A percentile compares a stretch with the other conserved stretches of the same genome.
phyloP scores from a whole-genome alignment of 345 rosid species.

The Gossypium sturtianum region DNA sequence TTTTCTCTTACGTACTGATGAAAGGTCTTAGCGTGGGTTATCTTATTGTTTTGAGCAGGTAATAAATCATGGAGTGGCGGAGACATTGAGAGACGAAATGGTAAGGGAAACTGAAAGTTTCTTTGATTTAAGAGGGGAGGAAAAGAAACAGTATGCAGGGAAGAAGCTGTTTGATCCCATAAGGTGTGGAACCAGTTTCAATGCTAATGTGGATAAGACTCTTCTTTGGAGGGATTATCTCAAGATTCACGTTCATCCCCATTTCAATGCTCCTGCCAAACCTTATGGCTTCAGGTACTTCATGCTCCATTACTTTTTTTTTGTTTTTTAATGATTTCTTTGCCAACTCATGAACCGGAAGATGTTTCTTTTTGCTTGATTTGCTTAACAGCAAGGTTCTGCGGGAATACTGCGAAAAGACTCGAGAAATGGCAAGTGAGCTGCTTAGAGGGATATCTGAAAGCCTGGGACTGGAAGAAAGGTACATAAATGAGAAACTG shows the following conservation, averaged over 20 bases:
- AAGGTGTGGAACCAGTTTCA: constrained; percentile 36
- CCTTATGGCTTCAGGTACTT: constrained; percentile 33
- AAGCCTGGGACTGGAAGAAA: constrained; percentile 29
- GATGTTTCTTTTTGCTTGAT: background rate
- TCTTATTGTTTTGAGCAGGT: constrained; percentile 12
- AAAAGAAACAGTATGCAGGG: constrained; percentile 24
- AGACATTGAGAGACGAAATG: constrained; percentile 19
- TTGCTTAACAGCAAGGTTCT: constrained; percentile 17
- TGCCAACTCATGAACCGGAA: background rate
- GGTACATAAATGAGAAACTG: constrained; percentile 19
- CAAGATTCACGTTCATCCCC: constrained; percentile 37
- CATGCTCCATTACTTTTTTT: too few relatives aligned
- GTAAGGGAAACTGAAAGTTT: constrained; percentile 7
- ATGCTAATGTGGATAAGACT: constrained; percentile 14
- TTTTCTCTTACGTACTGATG: background rate
- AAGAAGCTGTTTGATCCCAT: constrained; percentile 33
- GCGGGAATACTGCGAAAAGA: constrained; percentile 23
- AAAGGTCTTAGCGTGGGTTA: background rate
- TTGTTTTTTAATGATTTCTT: too few relatives aligned
- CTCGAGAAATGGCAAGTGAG: constrained; percentile 24
- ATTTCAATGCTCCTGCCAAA: constrained; percentile 28
- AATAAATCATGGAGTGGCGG: background rate
- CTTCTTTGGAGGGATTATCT: constrained; percentile 43
- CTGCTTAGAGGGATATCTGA: constrained; percentile 26
- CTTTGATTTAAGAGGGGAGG: constrained; percentile 28